These are phyloP conservation scores for Davidsoniella eucalypti DNA, from an alignment of 2,329 filamentous ascomycete genomes.

Conservation along the genomic window DNA sequence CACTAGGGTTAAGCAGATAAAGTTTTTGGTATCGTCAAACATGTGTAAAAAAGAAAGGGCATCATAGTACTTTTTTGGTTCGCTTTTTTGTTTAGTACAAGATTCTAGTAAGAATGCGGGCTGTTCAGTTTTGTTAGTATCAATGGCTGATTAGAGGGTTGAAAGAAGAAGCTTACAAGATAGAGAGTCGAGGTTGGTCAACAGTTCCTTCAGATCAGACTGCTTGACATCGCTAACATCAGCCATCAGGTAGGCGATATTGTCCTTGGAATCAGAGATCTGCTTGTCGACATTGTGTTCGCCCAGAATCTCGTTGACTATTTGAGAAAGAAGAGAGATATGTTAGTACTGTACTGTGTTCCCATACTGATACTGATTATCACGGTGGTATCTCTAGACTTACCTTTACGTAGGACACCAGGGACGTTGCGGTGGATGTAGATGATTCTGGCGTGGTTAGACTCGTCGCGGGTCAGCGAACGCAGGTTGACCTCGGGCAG, in stretches of 20 bases:
- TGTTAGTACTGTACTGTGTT: neutral
- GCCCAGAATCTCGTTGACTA: slow-evolving; percentile 84
- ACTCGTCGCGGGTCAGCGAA: slow-evolving; percentile 77
- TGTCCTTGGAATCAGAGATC: slow-evolving; percentile 87
- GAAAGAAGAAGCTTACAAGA: slow-evolving; percentile 45
- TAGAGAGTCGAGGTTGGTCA: slow-evolving; percentile 64
- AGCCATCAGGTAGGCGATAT: slow-evolving; percentile 93
- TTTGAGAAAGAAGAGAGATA: neutral
- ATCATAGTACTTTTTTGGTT: neutral
- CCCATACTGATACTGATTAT: neutral
- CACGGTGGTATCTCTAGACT: slow-evolving; percentile 8
- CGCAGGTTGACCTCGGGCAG: slow-evolving; percentile 87
- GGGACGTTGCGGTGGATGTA: slow-evolving; percentile 96
- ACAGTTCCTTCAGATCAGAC: slow-evolving; percentile 70
- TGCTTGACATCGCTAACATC: slow-evolving; percentile 80
- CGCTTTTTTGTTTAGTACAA: slow-evolving; percentile 23
- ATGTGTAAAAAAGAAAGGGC: too few relatives aligned
- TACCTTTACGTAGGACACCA: slow-evolving; percentile 75
- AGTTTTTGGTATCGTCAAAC: too few relatives aligned
- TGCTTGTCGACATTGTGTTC: slow-evolving; percentile 99
- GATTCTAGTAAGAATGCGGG: slow-evolving; percentile 30
- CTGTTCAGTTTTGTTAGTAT: slow-evolving; percentile 16
- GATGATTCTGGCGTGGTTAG: slow-evolving; percentile 77
- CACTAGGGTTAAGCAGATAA: too few relatives aligned
- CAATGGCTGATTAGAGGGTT: neutral